Conservation (phyloP, 352 stramenopile species). For the Pythium monospermum region DNA sequence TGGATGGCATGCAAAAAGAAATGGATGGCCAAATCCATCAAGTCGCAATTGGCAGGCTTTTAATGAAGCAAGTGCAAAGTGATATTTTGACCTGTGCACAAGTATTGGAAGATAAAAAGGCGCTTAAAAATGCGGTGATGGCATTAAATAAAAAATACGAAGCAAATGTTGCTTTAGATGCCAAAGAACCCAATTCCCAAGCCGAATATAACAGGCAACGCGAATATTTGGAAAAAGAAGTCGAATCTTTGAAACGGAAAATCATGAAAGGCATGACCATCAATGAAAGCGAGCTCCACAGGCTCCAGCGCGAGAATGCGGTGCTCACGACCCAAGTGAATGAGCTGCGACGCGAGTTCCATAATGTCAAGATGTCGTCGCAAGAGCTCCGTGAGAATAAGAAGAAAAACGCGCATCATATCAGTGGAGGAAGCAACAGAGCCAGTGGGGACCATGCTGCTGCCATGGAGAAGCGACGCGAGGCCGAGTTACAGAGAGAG, state of each 20-base stretch:
- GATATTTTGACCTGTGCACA: slow-evolving; percentile 72
- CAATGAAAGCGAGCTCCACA: slow-evolving; percentile 75
- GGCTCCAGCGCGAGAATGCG: slow-evolving; percentile 78
- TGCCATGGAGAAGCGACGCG: slow-evolving; percentile 44
- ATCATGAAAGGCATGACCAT: slow-evolving; percentile 86
- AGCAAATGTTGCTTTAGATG: slow-evolving; percentile 56
- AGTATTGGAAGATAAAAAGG: slow-evolving; percentile 72
- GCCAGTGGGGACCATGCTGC: slow-evolving; percentile 22
- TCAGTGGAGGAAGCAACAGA: slow-evolving; percentile 16
- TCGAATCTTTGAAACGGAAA: slow-evolving; percentile 88
- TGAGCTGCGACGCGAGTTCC: slow-evolving; percentile 75
- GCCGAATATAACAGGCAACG: slow-evolving; percentile 89
- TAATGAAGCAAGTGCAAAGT: slow-evolving; percentile 75
- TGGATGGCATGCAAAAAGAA: slow-evolving; percentile 90
- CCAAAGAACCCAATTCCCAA: slow-evolving; percentile 88
- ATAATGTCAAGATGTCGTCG: slow-evolving; percentile 68
- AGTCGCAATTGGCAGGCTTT: slow-evolving; percentile 51
- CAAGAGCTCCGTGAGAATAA: slow-evolving; percentile 55
- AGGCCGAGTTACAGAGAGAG: slow-evolving; percentile 62
- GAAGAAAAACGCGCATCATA: slow-evolving; percentile 9
- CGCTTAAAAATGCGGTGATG: slow-evolving; percentile 74
- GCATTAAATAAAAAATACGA: slow-evolving; percentile 85
- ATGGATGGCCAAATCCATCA: slow-evolving; percentile 64
- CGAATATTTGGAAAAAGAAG: slow-evolving; percentile 89
- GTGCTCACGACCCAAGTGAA: slow-evolving; percentile 81